These are phyloP conservation scores for Physaria fendleri DNA, from an alignment of 345 rosid genomes.

Conservation along the genomic window DNA sequence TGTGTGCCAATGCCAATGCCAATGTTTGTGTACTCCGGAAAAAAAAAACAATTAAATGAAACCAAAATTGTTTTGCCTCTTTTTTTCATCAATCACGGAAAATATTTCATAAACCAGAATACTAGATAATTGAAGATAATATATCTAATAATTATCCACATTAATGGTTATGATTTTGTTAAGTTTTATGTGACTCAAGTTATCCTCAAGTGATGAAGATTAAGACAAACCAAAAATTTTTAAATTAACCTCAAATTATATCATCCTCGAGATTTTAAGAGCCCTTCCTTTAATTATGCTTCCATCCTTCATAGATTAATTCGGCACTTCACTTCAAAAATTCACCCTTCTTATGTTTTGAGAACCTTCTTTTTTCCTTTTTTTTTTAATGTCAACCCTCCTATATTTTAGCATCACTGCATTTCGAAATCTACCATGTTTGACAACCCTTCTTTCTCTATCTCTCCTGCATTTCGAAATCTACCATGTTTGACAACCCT, in stretches of 20 bases:
- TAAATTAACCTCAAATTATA: not conserved
- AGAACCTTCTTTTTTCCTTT: too few relatives aligned
- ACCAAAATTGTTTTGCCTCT: conserved; percentile 26
- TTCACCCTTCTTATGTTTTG: too few relatives aligned
- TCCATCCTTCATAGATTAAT: too few relatives aligned
- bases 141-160: not conserved
- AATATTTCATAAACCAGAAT: not conserved
- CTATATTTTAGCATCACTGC: too few relatives aligned
- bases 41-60: conserved; percentile 22
- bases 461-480: too few relatives aligned
- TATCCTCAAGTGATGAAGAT: not conserved
- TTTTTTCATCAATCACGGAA: not conserved
- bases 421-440: too few relatives aligned
- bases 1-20: conserved; percentile 16
- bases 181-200: not conserved
- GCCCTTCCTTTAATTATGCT: too few relatives aligned
- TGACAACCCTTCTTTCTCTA: too few relatives aligned
- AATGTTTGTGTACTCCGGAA: conserved; percentile 6
- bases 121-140: not conserved
- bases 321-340: too few relatives aligned
- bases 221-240: not conserved
- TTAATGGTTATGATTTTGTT: not conserved
- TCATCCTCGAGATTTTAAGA: too few relatives aligned
- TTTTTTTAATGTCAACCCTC: too few relatives aligned
- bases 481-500: too few relatives aligned